These are phyloP conservation scores for Ilyonectria mors-panacis DNA, from an alignment of 2,329 filamentous ascomycete species.

Conservation along the genomic window DNA sequence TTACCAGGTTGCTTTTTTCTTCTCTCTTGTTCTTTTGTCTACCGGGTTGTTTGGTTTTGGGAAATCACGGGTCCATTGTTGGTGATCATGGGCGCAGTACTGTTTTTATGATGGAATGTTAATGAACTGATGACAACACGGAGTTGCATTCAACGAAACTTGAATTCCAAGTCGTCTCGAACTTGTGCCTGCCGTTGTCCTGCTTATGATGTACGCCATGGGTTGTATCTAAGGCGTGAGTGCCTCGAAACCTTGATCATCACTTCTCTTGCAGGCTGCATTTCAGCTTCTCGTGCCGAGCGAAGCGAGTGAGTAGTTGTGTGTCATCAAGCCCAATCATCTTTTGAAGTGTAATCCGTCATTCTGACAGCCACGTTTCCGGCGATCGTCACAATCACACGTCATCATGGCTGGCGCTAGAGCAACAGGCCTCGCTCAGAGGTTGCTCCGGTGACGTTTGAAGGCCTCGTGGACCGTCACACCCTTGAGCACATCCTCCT, in stretches of 20 bases:
- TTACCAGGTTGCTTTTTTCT: slow-evolving; percentile 37
- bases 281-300: not conserved
- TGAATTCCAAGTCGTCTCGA: slow-evolving; percentile 28
- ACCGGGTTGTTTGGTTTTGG: slow-evolving; percentile 42
- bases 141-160: slow-evolving; percentile 37
- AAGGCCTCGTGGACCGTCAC: slow-evolving; percentile 78
- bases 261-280: not conserved
- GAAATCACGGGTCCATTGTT: slow-evolving; percentile 45
- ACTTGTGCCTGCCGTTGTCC: not conserved
- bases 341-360: not conserved
- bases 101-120: slow-evolving; percentile 55
- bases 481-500: slow-evolving; percentile 74
- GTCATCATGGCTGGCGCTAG: not conserved
- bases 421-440: slow-evolving; percentile 37
- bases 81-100: slow-evolving; percentile 47
- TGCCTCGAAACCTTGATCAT: not conserved
- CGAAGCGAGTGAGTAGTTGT: not conserved
- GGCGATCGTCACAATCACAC: not conserved
- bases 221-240: not conserved
- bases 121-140: slow-evolving; percentile 58
- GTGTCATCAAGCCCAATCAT: not conserved
- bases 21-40: slow-evolving; percentile 40
- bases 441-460: slow-evolving; percentile 64
- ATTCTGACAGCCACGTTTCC: slow-evolving; percentile 7
- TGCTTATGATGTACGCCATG: not conserved